These are phyloP conservation scores for Kurtzmaniella fragi DNA, from an alignment of 805 yeast species.

Conservation along the genomic window DNA sequence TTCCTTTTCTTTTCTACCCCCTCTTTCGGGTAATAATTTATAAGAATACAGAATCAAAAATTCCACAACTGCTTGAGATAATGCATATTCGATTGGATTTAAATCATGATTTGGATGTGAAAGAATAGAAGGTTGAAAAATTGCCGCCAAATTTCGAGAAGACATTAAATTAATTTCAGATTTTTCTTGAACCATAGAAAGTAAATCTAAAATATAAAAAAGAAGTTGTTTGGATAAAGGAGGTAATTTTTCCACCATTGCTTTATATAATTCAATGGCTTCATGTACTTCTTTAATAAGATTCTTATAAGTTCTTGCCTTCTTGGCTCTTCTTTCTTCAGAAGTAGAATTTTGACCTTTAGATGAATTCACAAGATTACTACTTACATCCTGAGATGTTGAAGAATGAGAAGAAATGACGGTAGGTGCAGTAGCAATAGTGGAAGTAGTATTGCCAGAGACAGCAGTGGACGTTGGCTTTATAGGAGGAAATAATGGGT, in stretches of 20 bases:
- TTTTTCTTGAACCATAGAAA: constrained; percentile 79
- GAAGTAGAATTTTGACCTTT: not conserved
- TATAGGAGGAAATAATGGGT: too few species aligned
- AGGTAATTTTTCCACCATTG: constrained; percentile 65
- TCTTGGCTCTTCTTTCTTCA: constrained; percentile 21
- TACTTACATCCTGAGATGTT: too few species aligned
- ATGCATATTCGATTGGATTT: constrained; percentile 86
- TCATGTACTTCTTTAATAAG: constrained; percentile 60
- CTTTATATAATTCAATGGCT: constrained; percentile 68
- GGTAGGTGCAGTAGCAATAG: not conserved
- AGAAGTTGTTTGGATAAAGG: constrained; percentile 74
- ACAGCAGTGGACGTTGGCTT: too few species aligned
- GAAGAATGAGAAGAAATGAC: too few species aligned
- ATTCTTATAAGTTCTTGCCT: constrained; percentile 48
- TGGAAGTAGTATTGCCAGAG: not conserved
- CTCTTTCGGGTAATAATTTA: constrained; percentile 59
- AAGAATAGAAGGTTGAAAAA: constrained; percentile 93
- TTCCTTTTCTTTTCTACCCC: constrained; percentile 1
- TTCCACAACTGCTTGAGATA: constrained; percentile 81
- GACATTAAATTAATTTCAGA: constrained; percentile 84
- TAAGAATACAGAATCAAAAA: constrained; percentile 84
- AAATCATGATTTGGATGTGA: constrained; percentile 92
- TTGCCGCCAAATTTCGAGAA: constrained; percentile 87
- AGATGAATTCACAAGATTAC: too few species aligned
- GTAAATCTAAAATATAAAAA: constrained; percentile 79